These are phyloP conservation scores for Camelina laxa DNA, from an alignment of 345 rosid genomes.

Conservation along the genomic window DNA sequence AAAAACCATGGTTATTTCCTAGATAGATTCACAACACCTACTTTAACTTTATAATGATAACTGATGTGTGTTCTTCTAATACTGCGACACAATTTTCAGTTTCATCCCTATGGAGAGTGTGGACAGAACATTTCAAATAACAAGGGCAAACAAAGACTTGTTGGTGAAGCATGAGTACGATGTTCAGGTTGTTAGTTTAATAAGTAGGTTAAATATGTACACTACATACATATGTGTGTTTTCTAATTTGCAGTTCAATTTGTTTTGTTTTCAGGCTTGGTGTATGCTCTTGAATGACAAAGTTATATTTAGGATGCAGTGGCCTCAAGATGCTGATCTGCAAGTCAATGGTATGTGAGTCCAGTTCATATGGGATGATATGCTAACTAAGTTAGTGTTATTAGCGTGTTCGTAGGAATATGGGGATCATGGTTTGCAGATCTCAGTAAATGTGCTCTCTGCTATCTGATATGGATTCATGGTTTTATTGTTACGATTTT, in stretches of 20 bases:
- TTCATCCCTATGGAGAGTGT: conserved; percentile 69
- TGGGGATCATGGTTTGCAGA: conserved; percentile 18
- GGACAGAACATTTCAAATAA: conserved; percentile 73
- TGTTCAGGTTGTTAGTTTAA: conserved; percentile 64
- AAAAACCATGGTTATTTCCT: conserved; percentile 1
- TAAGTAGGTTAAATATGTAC: conserved; percentile 11
- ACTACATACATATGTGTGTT: neutral
- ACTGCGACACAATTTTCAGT: conserved; percentile 48
- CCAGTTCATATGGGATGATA: neutral
- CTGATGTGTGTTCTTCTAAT: conserved; percentile 19
- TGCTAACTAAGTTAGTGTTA: conserved; percentile 15
- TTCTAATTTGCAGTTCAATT: conserved; percentile 28
- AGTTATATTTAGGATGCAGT: conserved; percentile 97
- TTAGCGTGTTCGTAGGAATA: conserved; percentile 10
- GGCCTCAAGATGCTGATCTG: conserved; percentile 94
- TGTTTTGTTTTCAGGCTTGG: conserved; percentile 69
- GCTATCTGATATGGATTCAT: conserved; percentile 24
- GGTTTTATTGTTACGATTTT: conserved; percentile 10
- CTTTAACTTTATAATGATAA: neutral
- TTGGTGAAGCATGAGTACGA: conserved; percentile 69
- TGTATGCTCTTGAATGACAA: conserved; percentile 99
- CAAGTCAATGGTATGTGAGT: conserved; percentile 85
- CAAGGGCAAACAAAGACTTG: conserved; percentile 74
- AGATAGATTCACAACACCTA: conserved; percentile 14
- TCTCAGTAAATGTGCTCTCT: neutral